Evolutionary conservation across 495 filamentous ascomycete genomes (phyloP).

Genomic region (Penicillium angulare): DNA sequence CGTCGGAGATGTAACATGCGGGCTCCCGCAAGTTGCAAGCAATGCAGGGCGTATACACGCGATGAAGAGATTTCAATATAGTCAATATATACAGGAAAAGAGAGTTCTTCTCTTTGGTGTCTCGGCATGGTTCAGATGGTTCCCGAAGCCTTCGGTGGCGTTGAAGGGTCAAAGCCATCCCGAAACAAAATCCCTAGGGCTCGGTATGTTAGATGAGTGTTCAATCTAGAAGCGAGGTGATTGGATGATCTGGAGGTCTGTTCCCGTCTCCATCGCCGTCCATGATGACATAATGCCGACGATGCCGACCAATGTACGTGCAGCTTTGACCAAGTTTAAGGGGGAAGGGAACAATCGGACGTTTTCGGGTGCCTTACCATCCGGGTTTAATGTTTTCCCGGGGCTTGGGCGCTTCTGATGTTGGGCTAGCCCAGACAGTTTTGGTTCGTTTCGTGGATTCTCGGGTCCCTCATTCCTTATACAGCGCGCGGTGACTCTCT

Average conservation of each 20-base stretch:
- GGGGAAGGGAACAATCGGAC: too few relatives aligned
- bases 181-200: not conserved
- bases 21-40: not conserved
- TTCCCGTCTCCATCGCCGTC: not conserved
- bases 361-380: not conserved
- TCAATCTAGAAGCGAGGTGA: not conserved
- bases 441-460: not conserved
- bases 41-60: too few relatives aligned
- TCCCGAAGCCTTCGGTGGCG: not conserved
- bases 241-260: not conserved
- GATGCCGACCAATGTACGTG: not conserved
- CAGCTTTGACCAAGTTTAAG: too few relatives aligned
- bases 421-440: too few relatives aligned
- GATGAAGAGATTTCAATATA: not conserved
- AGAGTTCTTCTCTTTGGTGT: not conserved
- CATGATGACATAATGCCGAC: constrained; percentile 3
- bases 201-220: not conserved
- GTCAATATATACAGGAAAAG: too few relatives aligned
- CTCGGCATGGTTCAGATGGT: too few relatives aligned
- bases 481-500: not conserved
- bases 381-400: not conserved
- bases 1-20: constrained; percentile 3
- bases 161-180: not conserved
- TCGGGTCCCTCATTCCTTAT: not conserved
- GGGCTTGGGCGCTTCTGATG: too few relatives aligned